Conservation (phyloP, 148 eudicot species). For the Cornus kousa region DNA sequence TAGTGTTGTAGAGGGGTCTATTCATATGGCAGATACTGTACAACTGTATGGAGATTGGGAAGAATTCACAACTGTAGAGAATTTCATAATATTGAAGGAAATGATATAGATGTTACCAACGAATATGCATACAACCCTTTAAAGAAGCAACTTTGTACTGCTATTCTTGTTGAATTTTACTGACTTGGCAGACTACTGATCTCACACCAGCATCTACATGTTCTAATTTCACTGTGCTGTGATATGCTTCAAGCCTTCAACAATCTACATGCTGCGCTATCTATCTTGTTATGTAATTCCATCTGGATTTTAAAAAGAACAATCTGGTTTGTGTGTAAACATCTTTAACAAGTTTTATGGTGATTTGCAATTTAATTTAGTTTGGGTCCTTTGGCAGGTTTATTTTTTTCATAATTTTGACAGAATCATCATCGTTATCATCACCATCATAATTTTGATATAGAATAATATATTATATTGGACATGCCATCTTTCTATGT, state of each 20-base stretch:
- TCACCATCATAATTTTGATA: neutral
- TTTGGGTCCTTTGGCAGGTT: neutral
- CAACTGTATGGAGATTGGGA: neutral
- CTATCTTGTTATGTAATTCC: too few species aligned
- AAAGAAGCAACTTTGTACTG: too few species aligned
- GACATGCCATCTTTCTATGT: neutral
- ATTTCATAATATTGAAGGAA: neutral
- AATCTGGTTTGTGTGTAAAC: neutral
- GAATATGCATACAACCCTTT: too few species aligned
- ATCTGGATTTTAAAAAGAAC: neutral
- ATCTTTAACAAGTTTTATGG: neutral
- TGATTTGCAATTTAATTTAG: too few species aligned
- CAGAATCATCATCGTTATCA: too few species aligned
- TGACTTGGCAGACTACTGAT: too few species aligned
- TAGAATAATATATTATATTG: neutral
- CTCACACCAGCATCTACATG: too few species aligned
- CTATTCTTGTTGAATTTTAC: too few species aligned
- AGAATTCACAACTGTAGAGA: neutral
- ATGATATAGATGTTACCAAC: neutral
- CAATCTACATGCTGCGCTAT: too few species aligned
- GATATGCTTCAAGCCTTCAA: too few species aligned
- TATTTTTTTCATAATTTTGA: too few species aligned
- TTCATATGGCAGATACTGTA: neutral
- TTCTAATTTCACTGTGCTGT: too few species aligned
- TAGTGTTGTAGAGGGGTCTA: neutral